Conservation (phyloP, 2,329 filamentous ascomycete genomes). For the Cercospora janseana region DNA sequence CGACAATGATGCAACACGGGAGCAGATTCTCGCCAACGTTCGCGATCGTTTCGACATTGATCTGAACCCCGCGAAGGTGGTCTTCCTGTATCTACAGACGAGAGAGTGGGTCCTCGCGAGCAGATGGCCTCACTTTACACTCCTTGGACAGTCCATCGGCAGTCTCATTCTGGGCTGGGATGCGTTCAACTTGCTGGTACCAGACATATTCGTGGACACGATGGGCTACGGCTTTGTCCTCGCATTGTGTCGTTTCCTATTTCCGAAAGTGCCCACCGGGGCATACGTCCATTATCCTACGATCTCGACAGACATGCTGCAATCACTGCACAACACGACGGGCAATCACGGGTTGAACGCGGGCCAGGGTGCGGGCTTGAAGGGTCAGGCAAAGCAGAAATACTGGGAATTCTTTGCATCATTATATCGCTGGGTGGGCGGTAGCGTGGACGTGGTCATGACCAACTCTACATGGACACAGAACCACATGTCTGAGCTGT, state of each 20-base stretch:
- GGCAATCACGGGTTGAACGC: slow-evolving; percentile 72
- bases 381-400: slow-evolving; percentile 67
- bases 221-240: slow-evolving; percentile 97
- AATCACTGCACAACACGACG: slow-evolving; percentile 52
- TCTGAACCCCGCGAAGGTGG: slow-evolving; percentile 76
- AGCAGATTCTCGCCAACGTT: slow-evolving; percentile 62
- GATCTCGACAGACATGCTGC: slow-evolving; percentile 96
- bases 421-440: slow-evolving; percentile 78
- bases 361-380: slow-evolving; percentile 70
- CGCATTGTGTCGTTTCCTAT: slow-evolving; percentile 77
- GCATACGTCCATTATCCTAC: slow-evolving; percentile 98
- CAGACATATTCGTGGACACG: slow-evolving; percentile 93
- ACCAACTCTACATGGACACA: slow-evolving; percentile 97
- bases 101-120: slow-evolving; percentile 81
- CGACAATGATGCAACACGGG: slow-evolving; percentile 83
- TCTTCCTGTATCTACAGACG: slow-evolving; percentile 87
- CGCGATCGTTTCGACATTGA: slow-evolving; percentile 88
- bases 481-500: slow-evolving; percentile 73
- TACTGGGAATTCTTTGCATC: slow-evolving; percentile 88
- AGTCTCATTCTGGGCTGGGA: slow-evolving; percentile 87
- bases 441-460: slow-evolving; percentile 89
- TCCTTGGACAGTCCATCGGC: slow-evolving; percentile 89
- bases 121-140: slow-evolving; percentile 87
- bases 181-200: slow-evolving; percentile 85
- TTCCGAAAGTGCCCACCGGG: slow-evolving; percentile 74